These are phyloP conservation scores for Nyctanthes arbortristis DNA, from an alignment of 257 asterid species.

Conservation along the genomic window DNA sequence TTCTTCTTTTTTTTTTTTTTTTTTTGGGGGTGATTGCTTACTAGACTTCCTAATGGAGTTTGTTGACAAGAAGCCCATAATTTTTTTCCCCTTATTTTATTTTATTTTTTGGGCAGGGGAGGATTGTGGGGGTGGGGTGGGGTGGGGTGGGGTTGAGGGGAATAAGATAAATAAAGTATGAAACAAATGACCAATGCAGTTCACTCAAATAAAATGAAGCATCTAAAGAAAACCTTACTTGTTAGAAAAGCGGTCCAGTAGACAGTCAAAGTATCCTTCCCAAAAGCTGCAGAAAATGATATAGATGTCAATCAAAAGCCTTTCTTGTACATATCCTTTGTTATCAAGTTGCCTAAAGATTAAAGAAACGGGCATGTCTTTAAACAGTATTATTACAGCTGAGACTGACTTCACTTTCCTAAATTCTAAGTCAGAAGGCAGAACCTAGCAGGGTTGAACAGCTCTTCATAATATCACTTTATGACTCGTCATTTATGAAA, in stretches of 20 bases:
- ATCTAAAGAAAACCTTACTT: constrained; percentile 47
- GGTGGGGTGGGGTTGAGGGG: too few relatives aligned
- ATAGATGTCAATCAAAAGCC: constrained; percentile 19
- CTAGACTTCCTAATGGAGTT: constrained; percentile 8
- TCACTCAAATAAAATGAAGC: constrained; percentile 14
- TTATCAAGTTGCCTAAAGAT: background rate
- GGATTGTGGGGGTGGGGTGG: too few relatives aligned
- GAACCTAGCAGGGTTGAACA: constrained; percentile 10
- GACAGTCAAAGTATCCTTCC: constrained; percentile 89
- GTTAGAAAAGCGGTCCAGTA: constrained; percentile 85
- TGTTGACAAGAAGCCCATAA: background rate
- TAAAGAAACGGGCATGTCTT: constrained; percentile 9
- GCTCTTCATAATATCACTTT: background rate
- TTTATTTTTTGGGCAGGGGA: too few relatives aligned
- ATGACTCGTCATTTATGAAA: background rate
- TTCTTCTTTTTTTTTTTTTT: too few relatives aligned
- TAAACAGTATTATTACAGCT: background rate
- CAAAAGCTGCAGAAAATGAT: constrained; percentile 69
- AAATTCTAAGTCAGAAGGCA: constrained; percentile 9
- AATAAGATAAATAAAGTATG: too few relatives aligned
- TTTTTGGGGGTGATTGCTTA: too few relatives aligned
- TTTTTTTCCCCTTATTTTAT: too few relatives aligned
- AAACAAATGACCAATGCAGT: background rate
- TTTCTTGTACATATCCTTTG: background rate
- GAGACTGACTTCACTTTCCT: background rate